phyloP scores from a whole-genome alignment of 2,329 filamentous ascomycete species.

The Aureobasidium namibiae region DNA sequence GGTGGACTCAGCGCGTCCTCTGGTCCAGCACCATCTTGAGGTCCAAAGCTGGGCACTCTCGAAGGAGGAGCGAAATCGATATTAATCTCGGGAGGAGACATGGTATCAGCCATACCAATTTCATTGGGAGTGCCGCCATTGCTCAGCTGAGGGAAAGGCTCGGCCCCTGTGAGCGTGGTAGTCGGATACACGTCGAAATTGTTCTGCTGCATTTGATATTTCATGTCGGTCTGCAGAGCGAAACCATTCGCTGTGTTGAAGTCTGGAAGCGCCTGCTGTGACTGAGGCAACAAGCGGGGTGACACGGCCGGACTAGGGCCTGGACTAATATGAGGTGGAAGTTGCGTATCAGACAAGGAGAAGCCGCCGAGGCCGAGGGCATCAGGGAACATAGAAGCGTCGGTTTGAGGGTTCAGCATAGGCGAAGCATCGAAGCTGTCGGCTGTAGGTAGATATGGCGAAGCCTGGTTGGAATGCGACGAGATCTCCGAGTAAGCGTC shows the following conservation, averaged over 20 bases:
- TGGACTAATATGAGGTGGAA: conserved; percentile 47
- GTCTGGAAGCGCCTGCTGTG: conserved; percentile 45
- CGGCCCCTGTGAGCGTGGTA: conserved; percentile 32
- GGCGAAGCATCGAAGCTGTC: conserved; percentile 85
- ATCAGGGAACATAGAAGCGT: conserved; percentile 66
- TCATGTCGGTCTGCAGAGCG: conserved; percentile 38
- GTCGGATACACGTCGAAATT: conserved; percentile 37
- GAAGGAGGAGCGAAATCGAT: conserved; percentile 82
- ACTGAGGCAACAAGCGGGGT: conserved; percentile 60
- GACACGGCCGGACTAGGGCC: conserved; percentile 65
- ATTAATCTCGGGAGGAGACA: conserved; percentile 90
- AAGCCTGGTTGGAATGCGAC: conserved; percentile 64
- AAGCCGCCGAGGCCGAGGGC: conserved; percentile 72
- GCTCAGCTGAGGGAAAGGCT: conserved; percentile 40
- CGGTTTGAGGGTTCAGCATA: conserved; percentile 63
- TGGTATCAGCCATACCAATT: conserved; percentile 60
- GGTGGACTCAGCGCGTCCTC: conserved; percentile 79
- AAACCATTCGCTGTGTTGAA: conserved; percentile 39
- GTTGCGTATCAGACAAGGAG: conserved; percentile 62
- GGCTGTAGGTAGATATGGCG: conserved; percentile 68
- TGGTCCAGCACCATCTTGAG: conserved; percentile 56
- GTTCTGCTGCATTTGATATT: conserved; percentile 31
- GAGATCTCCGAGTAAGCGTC: conserved; percentile 81
- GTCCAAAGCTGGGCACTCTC: conserved; percentile 57
- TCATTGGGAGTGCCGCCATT: conserved; percentile 39